A percentile compares a stretch with the other conserved stretches of the same genome.
phyloP scores from a whole-genome alignment of 208 protist species.

The Trypanosomatidae sp. region DNA sequence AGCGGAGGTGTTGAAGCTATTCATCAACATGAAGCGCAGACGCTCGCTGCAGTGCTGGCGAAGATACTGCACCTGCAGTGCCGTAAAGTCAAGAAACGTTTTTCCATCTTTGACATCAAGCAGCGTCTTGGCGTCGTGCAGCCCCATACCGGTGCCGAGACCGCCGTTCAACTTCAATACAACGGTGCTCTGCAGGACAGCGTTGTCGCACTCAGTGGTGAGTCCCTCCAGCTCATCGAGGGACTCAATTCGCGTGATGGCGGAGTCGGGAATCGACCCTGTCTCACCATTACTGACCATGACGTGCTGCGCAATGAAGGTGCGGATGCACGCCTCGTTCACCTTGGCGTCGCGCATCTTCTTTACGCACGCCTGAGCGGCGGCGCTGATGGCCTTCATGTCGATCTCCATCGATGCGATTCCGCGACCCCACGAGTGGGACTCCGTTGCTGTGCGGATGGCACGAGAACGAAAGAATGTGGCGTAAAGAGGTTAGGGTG shows the following conservation, averaged over 20 bases:
- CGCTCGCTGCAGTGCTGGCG: slow-evolving; percentile 80
- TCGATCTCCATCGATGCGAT: slow-evolving; percentile 16
- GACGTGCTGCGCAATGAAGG: slow-evolving; percentile 61
- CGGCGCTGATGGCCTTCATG: slow-evolving; percentile 33
- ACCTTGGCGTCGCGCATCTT: slow-evolving; percentile 72
- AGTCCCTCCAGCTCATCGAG: slow-evolving; percentile 48
- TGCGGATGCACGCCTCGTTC: slow-evolving; percentile 58
- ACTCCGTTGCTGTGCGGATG: neutral
- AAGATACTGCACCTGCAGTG: slow-evolving; percentile 93
- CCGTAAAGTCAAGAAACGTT: slow-evolving; percentile 98
- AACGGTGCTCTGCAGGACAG: slow-evolving; percentile 82
- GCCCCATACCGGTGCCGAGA: slow-evolving; percentile 92
- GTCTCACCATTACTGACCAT: slow-evolving; percentile 47
- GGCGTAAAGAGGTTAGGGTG: neutral
- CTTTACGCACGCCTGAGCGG: slow-evolving; percentile 50
- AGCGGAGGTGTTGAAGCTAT: slow-evolving; percentile 98
- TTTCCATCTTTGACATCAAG: slow-evolving; percentile 91
- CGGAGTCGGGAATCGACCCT: slow-evolving; percentile 54
- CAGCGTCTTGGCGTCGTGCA: slow-evolving; percentile 85
- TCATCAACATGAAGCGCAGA: slow-evolving; percentile 99
- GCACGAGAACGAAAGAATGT: neutral
- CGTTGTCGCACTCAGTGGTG: slow-evolving; percentile 15
- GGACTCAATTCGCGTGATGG: slow-evolving; percentile 41
- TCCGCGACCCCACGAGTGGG: neutral
- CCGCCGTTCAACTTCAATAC: slow-evolving; percentile 98